Conservation (phyloP, 176 grass and related monocot genomes). For the Carex cristatella region DNA sequence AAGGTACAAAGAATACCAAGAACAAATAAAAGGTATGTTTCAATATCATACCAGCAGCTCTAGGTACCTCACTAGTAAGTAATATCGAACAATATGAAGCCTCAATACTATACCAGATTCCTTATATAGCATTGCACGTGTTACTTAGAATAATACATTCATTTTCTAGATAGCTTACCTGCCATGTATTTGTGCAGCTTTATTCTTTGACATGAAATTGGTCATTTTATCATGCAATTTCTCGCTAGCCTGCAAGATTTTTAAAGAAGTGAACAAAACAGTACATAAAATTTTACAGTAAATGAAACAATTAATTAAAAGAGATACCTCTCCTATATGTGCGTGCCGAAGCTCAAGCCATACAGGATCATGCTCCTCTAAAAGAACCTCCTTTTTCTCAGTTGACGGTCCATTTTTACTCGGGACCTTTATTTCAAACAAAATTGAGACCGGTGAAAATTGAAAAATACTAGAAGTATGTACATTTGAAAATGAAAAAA, state of each 20-base stretch:
- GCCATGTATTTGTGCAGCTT: slow-evolving; percentile 75
- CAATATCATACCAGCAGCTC: neutral
- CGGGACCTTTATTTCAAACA: slow-evolving; percentile 46
- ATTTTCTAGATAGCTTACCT: slow-evolving; percentile 40
- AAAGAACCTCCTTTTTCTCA: slow-evolving; percentile 79
- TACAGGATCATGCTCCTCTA: slow-evolving; percentile 94
- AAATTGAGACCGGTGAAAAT: neutral
- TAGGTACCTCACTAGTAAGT: neutral
- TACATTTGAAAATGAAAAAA: neutral
- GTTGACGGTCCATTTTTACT: slow-evolving; percentile 47
- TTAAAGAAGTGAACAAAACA: neutral
- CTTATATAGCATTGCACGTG: neutral
- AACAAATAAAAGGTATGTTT: neutral
- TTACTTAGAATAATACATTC: neutral
- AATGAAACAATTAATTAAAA: slow-evolving; percentile 18
- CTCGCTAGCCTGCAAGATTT: slow-evolving; percentile 50
- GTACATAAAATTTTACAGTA: neutral
- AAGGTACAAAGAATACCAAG: neutral
- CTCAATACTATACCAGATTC: neutral
- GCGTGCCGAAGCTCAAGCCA: slow-evolving; percentile 81
- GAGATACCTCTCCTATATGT: slow-evolving; percentile 70
- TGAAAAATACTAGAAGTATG: neutral
- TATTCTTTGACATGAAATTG: slow-evolving; percentile 79
- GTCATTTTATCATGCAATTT: slow-evolving; percentile 86
- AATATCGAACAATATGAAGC: neutral